Evolutionary conservation across 1,284 basidiomycete species (phyloP), one percentile per base, ranked within the genome.

Genomic region (Ustilago vetiveriae): DNA sequence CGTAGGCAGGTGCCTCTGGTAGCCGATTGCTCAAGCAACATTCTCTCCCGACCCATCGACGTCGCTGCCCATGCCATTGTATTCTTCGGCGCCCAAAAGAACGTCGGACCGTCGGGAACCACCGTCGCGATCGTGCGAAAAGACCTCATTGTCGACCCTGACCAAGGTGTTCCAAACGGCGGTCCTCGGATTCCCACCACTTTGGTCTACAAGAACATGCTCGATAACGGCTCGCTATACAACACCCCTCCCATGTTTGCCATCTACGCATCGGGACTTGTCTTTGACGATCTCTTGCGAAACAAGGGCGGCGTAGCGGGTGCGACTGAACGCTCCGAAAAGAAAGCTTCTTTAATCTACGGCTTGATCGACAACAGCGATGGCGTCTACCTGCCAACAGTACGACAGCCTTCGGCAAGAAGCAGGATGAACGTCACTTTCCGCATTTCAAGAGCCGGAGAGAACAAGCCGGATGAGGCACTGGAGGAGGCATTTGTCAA

Each of bases 61-160:
- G 86, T 97, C 43, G 89, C 89, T 22, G 58, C 67, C 2, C 75
- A 81, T 52, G 93, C 92, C 4, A 86, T 98, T 79, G 90, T 99
- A 78, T 98, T 91, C 82, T 97, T 95, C 11, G 96, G 96, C 36
- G 96, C 92, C n/a, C 96, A 99, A 84, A 99, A 99, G 86, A 99
- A 99, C 82, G 86, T 98, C 46, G 96, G 95, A 5, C 96, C 96
- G 1, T 90, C 94, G 0, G 96, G 96, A 3, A 85, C 96, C 22
- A 95, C 94, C 5, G 88, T 98, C 78, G 85, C 95, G 66, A 95
- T 99, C 82, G 92, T 97, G 17, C 88, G 92, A 29, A 88, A 94
- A 69, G 92, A 96, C 83, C 90, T 96, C 79, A 66, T 82, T 27
- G 72, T 76, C 26, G 76, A 82, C 47, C 76, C 80, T 0, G 79